Base-by-base conservation (phyloP, 768 basidiomycete genomes). In the Punctularia strigosozonata region DNA sequence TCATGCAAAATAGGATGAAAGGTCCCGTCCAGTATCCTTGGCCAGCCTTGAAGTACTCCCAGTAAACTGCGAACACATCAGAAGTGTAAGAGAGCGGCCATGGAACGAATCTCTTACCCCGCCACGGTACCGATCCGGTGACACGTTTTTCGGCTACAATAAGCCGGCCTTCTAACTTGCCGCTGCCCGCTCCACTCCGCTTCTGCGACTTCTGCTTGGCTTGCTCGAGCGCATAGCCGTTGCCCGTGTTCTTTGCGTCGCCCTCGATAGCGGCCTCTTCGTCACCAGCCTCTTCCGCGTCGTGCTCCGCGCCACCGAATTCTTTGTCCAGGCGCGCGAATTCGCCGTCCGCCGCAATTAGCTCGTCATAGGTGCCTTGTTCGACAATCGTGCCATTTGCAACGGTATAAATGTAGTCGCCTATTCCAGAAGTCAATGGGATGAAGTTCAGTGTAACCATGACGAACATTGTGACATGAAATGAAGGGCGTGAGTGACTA, bases 81-180 rank as follows among this genome's bases (percentile, higher is more conserved):
- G 0, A 35, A 6, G 12, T 17, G 21, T 32, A 22, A 12, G 10
- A 31, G 12, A 36, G 10, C 8, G 12, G 14, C 6, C 23, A 39
- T 7, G 36, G 14, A 15, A 41, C 58, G 38, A 41, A 74, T 75
- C 66, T 50, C 48, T 53, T n/a, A n/a, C n/a, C n/a, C n/a, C n/a
- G n/a, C 50, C 58, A 61, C 5, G 73, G 65, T 8, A 77, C 69
- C 4, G 75, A 75, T 4, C 80, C 82, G 0, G 73, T 79, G n/a
- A 68, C 68, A 10, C 82, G 65, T 46, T 62, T 64, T 55, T 85
- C 82, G 28, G 72, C 71, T 4, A 73, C 66, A 36, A 83, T 80
- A 19, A 85, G 61, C 17, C 72, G 66, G 7, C 80, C 80, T 52
- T 78, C 77, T 0, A 77, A 57, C 53, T 73, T 79, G 3, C 77